Evolutionary conservation across 148 eudicot species (phyloP), one percentile per base, ranked within the genome.

Genomic region (Pouteria glomerata): DNA sequence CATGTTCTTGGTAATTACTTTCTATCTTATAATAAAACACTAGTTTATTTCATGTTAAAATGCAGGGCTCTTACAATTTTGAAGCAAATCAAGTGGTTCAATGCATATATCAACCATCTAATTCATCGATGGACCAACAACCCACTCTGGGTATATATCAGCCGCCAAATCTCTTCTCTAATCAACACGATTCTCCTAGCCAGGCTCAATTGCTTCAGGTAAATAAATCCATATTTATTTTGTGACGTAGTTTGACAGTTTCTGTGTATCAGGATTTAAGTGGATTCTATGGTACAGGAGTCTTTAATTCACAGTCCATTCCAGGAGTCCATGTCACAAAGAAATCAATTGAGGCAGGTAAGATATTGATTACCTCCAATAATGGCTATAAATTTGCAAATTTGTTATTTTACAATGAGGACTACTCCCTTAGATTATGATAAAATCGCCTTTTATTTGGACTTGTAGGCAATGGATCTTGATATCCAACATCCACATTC

Each of bases 381-480:
- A 63, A 24, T 64, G 53, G 1, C 34, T 12, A 12, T 73, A 3
- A 27, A 63, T 52, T 56, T 65, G 56, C 30, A 44, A 18, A 30
- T 35, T 24, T 1, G 24, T 73, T 64, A 30, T 24, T 55, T 44
- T n/a, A 65, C 23, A 10, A 39, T 0, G n/a, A 56, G 4, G 41
- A 68, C n/a, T 4, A 50, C n/a, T 34, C 33, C 14, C 45, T 53
- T 52, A 45, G 60, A 23, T 68, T 21, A 16, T 18, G 34, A 69
- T 55, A 31, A 39, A 15, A 55, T 69, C 55, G 50, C 50, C 48
- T 55, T 23, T 2, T 37, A 62, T 67, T 67, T 18, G 64, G 50
- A 67, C 34, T 47, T 74, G 72, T 67, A 74, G 77, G 72, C 66
- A 57, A 57, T 74, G 77, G 77, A 67, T 74, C 58, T 39, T 15